Evolutionary conservation across 768 basidiomycete species (phyloP), one percentile per base, ranked within the genome.

Genomic region (Termitomyces eurrhizus): DNA sequence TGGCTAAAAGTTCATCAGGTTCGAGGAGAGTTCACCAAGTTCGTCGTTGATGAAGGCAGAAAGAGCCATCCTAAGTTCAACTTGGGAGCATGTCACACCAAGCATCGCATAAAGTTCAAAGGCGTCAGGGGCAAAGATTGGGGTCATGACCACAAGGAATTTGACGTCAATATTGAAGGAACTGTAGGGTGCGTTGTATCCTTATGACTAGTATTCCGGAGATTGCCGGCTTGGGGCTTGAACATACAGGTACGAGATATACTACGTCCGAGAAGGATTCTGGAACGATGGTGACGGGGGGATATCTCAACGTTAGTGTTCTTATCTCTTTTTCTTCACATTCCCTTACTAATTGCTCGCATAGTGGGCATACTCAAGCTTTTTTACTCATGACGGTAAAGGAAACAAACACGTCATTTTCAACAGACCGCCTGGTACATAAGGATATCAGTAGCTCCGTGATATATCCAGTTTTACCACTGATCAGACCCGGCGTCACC

Each of bases 121-220:
- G 67, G 68, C 9, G 51, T 26, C 13, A 57, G 37, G 41, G 67
- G 65, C 59, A 67, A 57, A 21, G 68, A 72, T 37, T 70, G 68
- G 68, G 66, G 55, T 52, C 69, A 70, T 51, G 54, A 58, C 21
- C 69, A 70, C 50, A 64, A 68, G 54, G 69, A 70, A 46, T 65
- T 70, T 57, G 61, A 62, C 21, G 59, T 65, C 53, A 59, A 50
- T n/a, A 35, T 67, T 14, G 32, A 55, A 16, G 59, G 59, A 29
- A 71, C 67, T 12, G 44, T 68, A 8, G 64, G 62, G 64, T 65
- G 46, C 21, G 49, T 58, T 24, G 32, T 44, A 4, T 48, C 39
- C 24, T 16, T 13, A 18, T 12, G 21, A 21, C 3, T 26, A 21
- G 11, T 14, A 14, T 24, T 54, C 18, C 36, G 24, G 4, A 18